These are phyloP conservation scores for Bisporella sp. DNA, from an alignment of 2,329 filamentous ascomycete genomes.

Conservation along the genomic window DNA sequence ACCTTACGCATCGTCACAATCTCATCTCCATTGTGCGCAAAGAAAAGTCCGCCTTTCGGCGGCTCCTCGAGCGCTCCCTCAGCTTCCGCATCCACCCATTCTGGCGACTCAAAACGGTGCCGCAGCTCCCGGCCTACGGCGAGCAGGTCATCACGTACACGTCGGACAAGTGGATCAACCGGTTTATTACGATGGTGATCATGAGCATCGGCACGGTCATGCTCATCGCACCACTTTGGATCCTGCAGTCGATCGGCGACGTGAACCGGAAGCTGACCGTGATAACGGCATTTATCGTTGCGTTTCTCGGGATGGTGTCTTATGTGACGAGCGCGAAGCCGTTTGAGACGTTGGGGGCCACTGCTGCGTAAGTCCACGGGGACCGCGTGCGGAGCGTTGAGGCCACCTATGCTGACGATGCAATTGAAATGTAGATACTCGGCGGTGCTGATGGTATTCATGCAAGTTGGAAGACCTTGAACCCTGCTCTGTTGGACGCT, in stretches of 20 bases:
- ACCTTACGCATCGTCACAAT: conserved; percentile 12
- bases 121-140: conserved; percentile 9
- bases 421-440: conserved; percentile 6
- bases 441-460: conserved; percentile 13
- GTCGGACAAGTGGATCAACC: conserved; percentile 16
- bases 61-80: conserved; percentile 12
- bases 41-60: conserved; percentile 11
- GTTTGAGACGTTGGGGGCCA: conserved; percentile 14
- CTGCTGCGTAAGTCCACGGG: conserved; percentile 11
- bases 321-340: conserved; percentile 12
- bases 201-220: conserved; percentile 21
- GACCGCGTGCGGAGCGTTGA: too few species aligned
- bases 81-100: conserved; percentile 6
- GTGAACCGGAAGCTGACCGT: conserved; percentile 21
- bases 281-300: conserved; percentile 27
- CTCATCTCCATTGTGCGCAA: conserved; percentile 18
- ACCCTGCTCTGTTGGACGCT: too few species aligned
- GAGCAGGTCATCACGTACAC: conserved; percentile 4
- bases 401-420: background rate
- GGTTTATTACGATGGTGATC: conserved; percentile 19
- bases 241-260: conserved; percentile 17
- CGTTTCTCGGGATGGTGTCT: conserved; percentile 11
- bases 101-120: conserved; percentile 6
- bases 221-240: conserved; percentile 29
- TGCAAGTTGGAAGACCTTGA: conserved; percentile 4